Base-by-base conservation (phyloP, 1,284 basidiomycete genomes). In the Boletus sp. region DNA sequence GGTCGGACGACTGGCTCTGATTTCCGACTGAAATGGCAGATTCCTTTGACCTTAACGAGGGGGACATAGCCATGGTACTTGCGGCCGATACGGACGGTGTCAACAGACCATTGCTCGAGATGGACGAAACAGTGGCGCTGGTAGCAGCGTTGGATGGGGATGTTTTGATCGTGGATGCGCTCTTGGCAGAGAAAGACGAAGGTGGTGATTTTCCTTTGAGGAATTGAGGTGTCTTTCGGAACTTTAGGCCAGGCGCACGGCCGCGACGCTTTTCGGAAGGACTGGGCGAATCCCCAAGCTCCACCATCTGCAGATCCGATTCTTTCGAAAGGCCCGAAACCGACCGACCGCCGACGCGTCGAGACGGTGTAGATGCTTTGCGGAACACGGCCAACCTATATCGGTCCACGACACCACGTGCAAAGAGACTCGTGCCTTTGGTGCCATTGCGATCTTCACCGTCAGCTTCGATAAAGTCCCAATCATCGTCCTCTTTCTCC, bases 401-500 rank as follows among this genome's bases (percentile, higher is more conserved):
- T 44, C 84, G 75, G 64, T 91, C 88, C 45, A 91, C 87, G 34
- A 90, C 86, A 13, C 89, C 88, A 26, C 88, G 81, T 32, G 89
- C 86, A 61, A 91, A 91, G 40, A 91, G 71, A 62, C 83, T 91
- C 27, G 80, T 80, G 6, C 80, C 85, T 60, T 82, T 82, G 30
- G 80, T 70, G 9, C 88, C 88, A 56, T 91, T 91, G 48, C 80
- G 74, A 52, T 91, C 88, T 61, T 90, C 86, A 16, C 80, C 81
- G 56, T 85, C 85, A 13, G 70, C 81, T 50, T 91, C 89, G 49
- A 92, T 77, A 52, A 92, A 81, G 74, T 91, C 90, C 90, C 89
- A 92, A 52, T 91, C 89, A 46, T 88, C 86, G 44, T 84, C 82
- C 20, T 83, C 82, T 41, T 80, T 80, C 37, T 78, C 73, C 33